These are phyloP conservation scores for Agaricus subrufescens DNA, from an alignment of 768 basidiomycete species.

Conservation along the genomic window DNA sequence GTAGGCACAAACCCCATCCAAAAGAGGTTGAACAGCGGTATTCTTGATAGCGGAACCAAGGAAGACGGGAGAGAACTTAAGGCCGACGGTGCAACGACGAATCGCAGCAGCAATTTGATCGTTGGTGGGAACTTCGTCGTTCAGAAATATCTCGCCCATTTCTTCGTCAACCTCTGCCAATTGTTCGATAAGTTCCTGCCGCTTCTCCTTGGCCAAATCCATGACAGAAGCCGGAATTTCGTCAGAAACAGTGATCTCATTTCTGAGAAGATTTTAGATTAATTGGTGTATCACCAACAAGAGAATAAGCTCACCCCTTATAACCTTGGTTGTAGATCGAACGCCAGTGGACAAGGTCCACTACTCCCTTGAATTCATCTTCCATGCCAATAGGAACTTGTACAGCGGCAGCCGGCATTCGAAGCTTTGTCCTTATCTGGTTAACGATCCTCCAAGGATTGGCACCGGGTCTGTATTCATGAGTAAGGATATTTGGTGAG, in stretches of 20 bases:
- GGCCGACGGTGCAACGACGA: slow-evolving; percentile 79
- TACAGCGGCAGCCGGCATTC: slow-evolving; percentile 90
- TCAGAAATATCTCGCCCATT: slow-evolving; percentile 87
- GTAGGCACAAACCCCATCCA: slow-evolving; percentile 95
- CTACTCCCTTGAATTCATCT: slow-evolving; percentile 82
- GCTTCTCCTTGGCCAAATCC: slow-evolving; percentile 77
- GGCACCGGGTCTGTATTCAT: slow-evolving; percentile 72
- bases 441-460: slow-evolving; percentile 94
- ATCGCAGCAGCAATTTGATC: slow-evolving; percentile 79
- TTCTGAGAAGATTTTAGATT: slow-evolving; percentile 40
- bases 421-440: slow-evolving; percentile 88
- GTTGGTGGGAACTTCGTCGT: slow-evolving; percentile 72
- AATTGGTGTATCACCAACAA: background rate
- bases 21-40: slow-evolving; percentile 87
- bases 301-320: slow-evolving; percentile 69
- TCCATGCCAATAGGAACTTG: slow-evolving; percentile 95
- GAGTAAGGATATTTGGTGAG: background rate
- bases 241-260: slow-evolving; percentile 72
- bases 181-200: slow-evolving; percentile 87
- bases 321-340: slow-evolving; percentile 90
- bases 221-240: slow-evolving; percentile 80
- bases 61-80: slow-evolving; percentile 96
- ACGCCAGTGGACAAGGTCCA: slow-evolving; percentile 94
- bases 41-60: slow-evolving; percentile 97
- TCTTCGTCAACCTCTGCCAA: slow-evolving; percentile 95